These are phyloP conservation scores for Blastocladiella emersonii DNA, from an alignment of 371 early-diverging fungal genomes.

Conservation along the genomic window DNA sequence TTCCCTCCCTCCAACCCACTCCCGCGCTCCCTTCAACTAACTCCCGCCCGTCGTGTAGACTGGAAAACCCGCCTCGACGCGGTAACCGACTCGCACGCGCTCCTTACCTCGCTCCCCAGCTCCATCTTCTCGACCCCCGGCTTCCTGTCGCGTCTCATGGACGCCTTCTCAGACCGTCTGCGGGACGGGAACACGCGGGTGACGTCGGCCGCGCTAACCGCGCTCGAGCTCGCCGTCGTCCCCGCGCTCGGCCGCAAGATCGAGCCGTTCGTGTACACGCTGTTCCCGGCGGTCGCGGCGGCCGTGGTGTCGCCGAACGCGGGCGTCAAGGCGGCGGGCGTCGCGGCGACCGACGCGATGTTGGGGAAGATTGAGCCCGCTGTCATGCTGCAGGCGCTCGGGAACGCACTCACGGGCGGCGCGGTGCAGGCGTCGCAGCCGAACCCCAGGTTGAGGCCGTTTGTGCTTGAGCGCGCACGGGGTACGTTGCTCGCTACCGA, in stretches of 20 bases:
- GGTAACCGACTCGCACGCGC: neutral
- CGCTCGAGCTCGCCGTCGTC: neutral
- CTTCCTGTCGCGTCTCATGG: neutral
- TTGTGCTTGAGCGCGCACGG: neutral
- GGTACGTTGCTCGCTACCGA: too few relatives aligned
- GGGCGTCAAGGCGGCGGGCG: neutral
- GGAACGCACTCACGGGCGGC: neutral
- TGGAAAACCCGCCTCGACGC: neutral
- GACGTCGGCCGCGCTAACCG: neutral
- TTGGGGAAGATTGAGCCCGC: neutral
- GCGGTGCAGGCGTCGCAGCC: neutral
- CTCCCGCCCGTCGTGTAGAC: neutral
- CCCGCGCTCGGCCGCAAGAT: neutral
- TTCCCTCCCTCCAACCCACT: neutral
- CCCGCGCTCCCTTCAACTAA: neutral
- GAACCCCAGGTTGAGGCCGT: neutral
- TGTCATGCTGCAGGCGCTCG: neutral
- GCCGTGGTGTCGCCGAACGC: neutral
- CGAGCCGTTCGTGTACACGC: neutral
- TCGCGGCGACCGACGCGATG: neutral
- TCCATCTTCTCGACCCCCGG: neutral
- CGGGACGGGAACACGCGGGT: neutral
- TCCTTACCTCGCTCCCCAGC: neutral
- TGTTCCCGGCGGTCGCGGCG: neutral
- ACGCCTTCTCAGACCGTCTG: neutral